Conservation (phyloP, 441 rosid genomes). For the Eruca vesicaria region DNA sequence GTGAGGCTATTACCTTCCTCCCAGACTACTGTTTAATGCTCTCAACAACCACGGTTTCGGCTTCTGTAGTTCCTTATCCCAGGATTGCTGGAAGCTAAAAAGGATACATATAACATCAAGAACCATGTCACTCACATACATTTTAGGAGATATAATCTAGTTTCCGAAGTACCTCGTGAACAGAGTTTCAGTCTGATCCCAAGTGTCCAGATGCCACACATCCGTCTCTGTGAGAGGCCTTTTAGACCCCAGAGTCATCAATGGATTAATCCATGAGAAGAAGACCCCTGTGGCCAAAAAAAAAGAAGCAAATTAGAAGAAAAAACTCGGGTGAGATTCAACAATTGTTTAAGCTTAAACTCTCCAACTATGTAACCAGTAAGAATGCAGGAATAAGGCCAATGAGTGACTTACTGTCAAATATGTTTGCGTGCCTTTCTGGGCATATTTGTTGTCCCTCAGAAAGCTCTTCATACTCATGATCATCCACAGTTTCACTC, state of each 20-base stretch:
- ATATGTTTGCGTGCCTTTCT: conserved; percentile 69
- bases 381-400: conserved; percentile 13
- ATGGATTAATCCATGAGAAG: conserved; percentile 92
- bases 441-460: conserved; percentile 86
- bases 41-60: conserved; percentile 91
- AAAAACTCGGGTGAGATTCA: neutral
- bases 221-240: conserved; percentile 93
- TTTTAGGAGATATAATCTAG: neutral
- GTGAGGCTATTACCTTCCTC: conserved; percentile 70
- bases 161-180: conserved; percentile 47
- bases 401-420: conserved; percentile 63
- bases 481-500: conserved; percentile 56
- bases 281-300: conserved; percentile 46
- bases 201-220: conserved; percentile 88
- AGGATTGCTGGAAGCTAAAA: conserved; percentile 82
- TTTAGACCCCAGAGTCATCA: conserved; percentile 85
- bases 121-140: conserved; percentile 14
- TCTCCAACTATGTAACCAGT: neutral
- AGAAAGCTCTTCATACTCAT: conserved; percentile 85
- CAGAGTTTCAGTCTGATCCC: conserved; percentile 92
- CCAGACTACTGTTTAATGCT: conserved; percentile 81
- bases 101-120: conserved; percentile 34
- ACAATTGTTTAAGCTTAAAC: neutral
- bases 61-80: conserved; percentile 81
- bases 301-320: neutral